Percentiles rank a stretch among this genome's conserved stretches.
Conservation (phyloP, 495 filamentous ascomycete genomes). For the Talaromyces borbonicus region DNA sequence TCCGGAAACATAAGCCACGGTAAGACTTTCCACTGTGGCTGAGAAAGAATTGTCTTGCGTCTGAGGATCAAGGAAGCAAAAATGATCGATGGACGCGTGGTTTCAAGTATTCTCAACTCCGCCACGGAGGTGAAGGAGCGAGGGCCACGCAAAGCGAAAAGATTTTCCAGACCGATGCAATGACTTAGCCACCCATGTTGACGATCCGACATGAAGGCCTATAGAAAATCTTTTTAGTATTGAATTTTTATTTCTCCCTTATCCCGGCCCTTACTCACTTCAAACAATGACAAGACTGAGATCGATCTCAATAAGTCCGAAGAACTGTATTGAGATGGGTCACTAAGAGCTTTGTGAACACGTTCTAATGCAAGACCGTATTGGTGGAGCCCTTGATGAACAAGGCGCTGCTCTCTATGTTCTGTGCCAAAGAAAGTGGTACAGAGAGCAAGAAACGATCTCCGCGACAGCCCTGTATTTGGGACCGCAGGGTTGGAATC, state of each 20-base stretch:
- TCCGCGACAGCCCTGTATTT: background rate
- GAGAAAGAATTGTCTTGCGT: background rate
- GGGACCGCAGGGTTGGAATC: background rate
- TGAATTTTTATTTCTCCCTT: background rate
- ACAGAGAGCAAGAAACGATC: background rate
- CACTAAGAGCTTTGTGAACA: background rate
- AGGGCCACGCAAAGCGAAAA: background rate
- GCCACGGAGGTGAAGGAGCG: background rate
- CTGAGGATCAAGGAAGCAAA: background rate
- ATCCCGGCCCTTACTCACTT: background rate
- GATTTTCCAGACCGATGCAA: background rate
- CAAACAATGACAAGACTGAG: background rate
- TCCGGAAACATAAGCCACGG: background rate
- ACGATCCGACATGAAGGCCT: slow-evolving; percentile 5
- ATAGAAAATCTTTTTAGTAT: background rate
- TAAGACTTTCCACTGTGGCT: slow-evolving; percentile 1
- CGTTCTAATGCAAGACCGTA: background rate
- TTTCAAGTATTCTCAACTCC: background rate
- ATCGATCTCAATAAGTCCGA: slow-evolving; percentile 3
- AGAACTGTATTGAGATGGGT: background rate
- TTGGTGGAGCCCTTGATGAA: background rate
- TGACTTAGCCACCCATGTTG: slow-evolving; percentile 5
- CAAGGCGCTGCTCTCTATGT: background rate
- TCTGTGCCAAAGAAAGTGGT: slow-evolving; percentile 6
- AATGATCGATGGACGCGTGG: slow-evolving; percentile 1